A percentile compares a stretch with the other conserved stretches of the same genome.
Evolutionary conservation across 1,284 basidiomycete species (phyloP).

Genomic region (Ganoderma leucocontextum): DNA sequence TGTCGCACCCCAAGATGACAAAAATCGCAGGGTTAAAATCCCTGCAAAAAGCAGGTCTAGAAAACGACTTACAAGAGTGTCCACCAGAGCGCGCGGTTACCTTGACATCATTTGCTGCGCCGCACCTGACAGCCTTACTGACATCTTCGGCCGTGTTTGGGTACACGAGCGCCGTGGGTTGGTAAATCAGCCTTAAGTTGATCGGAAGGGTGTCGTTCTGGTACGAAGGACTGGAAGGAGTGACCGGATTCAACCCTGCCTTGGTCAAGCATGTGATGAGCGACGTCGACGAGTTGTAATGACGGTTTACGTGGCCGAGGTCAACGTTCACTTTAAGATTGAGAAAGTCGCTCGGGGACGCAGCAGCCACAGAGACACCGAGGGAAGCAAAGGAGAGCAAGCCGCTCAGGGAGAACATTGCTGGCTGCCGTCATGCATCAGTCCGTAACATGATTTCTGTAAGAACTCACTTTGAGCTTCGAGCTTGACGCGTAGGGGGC

Average conservation of each 20-base stretch:
- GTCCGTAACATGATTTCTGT: background rate
- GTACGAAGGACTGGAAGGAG: constrained; percentile 2
- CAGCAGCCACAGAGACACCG: background rate
- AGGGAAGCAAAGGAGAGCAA: background rate
- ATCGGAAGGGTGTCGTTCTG: constrained; percentile 4
- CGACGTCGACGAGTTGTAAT: background rate
- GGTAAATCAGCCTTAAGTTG: constrained; percentile 8
- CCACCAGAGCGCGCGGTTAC: constrained; percentile 9
- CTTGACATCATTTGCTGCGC: constrained; percentile 3
- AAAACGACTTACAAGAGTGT: constrained; percentile 7
- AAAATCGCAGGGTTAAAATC: background rate
- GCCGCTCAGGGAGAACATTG: background rate
- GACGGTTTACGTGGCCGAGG: background rate
- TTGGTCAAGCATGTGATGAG: constrained; percentile 3
- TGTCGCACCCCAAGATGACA: background rate
- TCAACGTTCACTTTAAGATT: background rate
- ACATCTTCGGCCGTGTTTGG: constrained; percentile 7
- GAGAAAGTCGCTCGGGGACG: background rate
- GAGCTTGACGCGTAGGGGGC: background rate
- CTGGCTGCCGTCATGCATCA: background rate
- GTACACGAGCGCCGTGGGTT: constrained; percentile 6
- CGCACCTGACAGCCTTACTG: constrained; percentile 4
- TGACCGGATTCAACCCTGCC: constrained; percentile 7
- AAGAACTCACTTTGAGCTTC: background rate
- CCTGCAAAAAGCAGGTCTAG: too few relatives aligned